Percentiles rank a stretch among this genome's conserved stretches.
phyloP scores from a whole-genome alignment of 805 yeast genomes.

The Torulaspora microellipsoides region DNA sequence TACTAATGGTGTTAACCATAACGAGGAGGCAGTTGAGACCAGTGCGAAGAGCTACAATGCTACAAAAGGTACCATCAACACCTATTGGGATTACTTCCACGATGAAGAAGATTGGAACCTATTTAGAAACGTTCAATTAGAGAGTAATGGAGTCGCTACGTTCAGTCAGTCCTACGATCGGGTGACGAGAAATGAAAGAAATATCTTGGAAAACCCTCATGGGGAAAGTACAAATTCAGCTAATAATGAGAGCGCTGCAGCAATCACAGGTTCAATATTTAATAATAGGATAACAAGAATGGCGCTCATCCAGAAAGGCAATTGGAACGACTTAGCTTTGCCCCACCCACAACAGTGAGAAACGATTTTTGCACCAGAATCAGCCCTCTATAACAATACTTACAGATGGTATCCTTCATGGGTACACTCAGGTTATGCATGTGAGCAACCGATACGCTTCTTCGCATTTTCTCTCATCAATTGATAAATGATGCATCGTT shows the following conservation, averaged over 20 bases:
- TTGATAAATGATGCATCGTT: no score
- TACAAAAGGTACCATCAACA: slow-evolving; percentile 8
- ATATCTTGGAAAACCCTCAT: neutral
- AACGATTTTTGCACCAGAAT: neutral
- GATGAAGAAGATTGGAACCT: slow-evolving; percentile 32
- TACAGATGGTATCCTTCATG: no score
- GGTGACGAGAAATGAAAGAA: neutral
- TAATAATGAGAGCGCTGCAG: neutral
- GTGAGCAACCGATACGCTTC: no score
- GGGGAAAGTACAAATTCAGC: neutral
- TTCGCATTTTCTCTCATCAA: no score
- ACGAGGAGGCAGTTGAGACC: slow-evolving; percentile 3
- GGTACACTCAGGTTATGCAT: no score
- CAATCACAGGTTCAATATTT: slow-evolving; percentile 19
- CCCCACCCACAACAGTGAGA: slow-evolving; percentile 7
- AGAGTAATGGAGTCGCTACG: slow-evolving; percentile 26
- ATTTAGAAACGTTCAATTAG: slow-evolving; percentile 22
- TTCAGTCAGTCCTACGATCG: slow-evolving; percentile 11
- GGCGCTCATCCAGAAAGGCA: slow-evolving; percentile 15
- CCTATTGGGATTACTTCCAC: slow-evolving; percentile 32
- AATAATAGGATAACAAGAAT: slow-evolving; percentile 13
- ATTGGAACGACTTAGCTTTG: slow-evolving; percentile 16
- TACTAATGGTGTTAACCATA: slow-evolving; percentile 3
- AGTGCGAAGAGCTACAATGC: slow-evolving; percentile 6
- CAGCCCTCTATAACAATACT: no score